Evolutionary conservation across 352 stramenopile genomes (phyloP).

Genomic region (Phytopythium chamaehyphon): DNA sequence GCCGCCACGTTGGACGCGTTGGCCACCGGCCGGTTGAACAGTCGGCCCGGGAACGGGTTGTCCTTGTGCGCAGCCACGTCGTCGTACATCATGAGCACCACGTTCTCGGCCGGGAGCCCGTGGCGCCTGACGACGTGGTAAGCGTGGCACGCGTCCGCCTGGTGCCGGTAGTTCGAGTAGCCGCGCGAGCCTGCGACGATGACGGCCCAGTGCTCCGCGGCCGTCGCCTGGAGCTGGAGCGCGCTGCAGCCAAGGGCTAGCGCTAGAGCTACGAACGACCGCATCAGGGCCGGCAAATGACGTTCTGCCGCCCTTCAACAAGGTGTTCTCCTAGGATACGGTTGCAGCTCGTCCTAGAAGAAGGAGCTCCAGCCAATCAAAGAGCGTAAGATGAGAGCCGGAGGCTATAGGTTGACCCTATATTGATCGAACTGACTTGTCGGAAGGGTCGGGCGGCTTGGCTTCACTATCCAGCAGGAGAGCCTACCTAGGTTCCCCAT

Average conservation of each 20-base stretch:
- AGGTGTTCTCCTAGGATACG: neutral
- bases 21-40: slow-evolving; percentile 84
- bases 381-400: too few relatives aligned
- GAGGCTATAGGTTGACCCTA: too few relatives aligned
- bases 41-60: slow-evolving; percentile 86
- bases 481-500: too few relatives aligned
- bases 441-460: too few relatives aligned
- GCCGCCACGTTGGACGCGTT: slow-evolving; percentile 30
- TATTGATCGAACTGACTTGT: too few relatives aligned
- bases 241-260: slow-evolving; percentile 11
- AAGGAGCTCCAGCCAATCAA: too few relatives aligned
- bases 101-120: slow-evolving; percentile 83
- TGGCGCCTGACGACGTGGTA: slow-evolving; percentile 89
- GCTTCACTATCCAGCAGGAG: too few relatives aligned
- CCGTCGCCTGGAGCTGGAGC: neutral
- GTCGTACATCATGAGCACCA: slow-evolving; percentile 93
- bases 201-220: slow-evolving; percentile 85
- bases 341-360: too few relatives aligned
- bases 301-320: slow-evolving; percentile 4
- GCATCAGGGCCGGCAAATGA: too few relatives aligned
- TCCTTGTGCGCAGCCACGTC: slow-evolving; percentile 74
- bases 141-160: slow-evolving; percentile 86
- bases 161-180: slow-evolving; percentile 92
- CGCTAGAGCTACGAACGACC: neutral
- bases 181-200: slow-evolving; percentile 87